phyloP scores from a whole-genome alignment of 2,329 filamentous ascomycete genomes.

The Emergomyces orientalis region DNA sequence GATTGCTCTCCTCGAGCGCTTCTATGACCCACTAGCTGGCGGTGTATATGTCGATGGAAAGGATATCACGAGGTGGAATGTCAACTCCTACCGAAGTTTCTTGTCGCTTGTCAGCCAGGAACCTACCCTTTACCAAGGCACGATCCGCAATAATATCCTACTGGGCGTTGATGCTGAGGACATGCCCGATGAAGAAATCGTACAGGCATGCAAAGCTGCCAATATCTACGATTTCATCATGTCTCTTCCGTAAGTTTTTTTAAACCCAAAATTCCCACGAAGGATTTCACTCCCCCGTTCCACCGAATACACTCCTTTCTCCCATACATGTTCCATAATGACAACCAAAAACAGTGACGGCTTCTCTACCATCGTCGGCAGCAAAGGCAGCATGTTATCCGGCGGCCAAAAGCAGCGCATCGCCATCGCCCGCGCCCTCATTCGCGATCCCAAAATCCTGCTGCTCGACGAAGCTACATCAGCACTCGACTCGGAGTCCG shows the following conservation, averaged over 20 bases:
- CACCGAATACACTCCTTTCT: constrained; percentile 3
- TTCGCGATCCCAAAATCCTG: constrained; percentile 82
- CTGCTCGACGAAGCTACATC: constrained; percentile 68
- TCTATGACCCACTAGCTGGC: constrained; percentile 81
- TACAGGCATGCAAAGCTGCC: constrained; percentile 74
- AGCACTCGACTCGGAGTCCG: constrained; percentile 42
- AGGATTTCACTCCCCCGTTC: not conserved
- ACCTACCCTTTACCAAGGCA: constrained; percentile 88
- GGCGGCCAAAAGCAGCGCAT: constrained; percentile 94
- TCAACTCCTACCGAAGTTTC: constrained; percentile 75
- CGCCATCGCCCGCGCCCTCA: constrained; percentile 80
- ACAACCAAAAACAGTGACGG: constrained; percentile 48
- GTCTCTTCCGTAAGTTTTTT: constrained; percentile 54
- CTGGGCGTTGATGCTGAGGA: constrained; percentile 61
- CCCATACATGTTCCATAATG: constrained; percentile 18
- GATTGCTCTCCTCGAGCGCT: constrained; percentile 82
- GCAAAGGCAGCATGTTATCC: constrained; percentile 73
- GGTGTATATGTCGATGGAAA: constrained; percentile 72
- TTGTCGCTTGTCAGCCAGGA: constrained; percentile 89
- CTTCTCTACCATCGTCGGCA: constrained; percentile 76
- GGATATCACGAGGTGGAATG: constrained; percentile 70
- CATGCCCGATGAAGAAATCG: constrained; percentile 61
- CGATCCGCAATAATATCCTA: constrained; percentile 80
- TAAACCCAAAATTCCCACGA: constrained; percentile 1
- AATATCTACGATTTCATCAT: constrained; percentile 87